Percentiles rank a stretch among this genome's conserved stretches.
Evolutionary conservation across 2,329 filamentous ascomycete species (phyloP).

Genomic region (Chlorencoelia australis): DNA sequence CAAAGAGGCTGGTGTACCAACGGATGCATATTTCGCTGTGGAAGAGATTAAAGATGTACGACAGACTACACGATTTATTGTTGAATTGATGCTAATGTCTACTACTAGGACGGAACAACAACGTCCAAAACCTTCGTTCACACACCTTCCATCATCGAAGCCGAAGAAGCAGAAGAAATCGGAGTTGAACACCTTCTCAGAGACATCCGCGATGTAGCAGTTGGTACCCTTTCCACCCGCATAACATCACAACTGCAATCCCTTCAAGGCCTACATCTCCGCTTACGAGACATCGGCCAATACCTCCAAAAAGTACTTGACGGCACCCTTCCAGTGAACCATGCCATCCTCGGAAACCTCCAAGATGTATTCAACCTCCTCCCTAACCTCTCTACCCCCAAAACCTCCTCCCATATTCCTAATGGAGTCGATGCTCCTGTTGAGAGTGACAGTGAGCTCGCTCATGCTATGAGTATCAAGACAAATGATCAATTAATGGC

Average conservation of each 20-base stretch:
- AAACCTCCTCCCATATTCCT: slow-evolving; percentile 45
- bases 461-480: slow-evolving; percentile 97
- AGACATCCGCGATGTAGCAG: slow-evolving; percentile 95
- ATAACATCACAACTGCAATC: slow-evolving; percentile 98
- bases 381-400: slow-evolving; percentile 84
- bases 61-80: slow-evolving; percentile 12
- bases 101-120: slow-evolving; percentile 77
- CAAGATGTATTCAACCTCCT: slow-evolving; percentile 99
- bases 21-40: slow-evolving; percentile 97
- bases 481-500: slow-evolving; percentile 98
- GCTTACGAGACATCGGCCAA: slow-evolving; percentile 86
- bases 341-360: slow-evolving; percentile 94
- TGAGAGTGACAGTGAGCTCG: slow-evolving; percentile 68
- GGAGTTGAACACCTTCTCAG: slow-evolving; percentile 95
- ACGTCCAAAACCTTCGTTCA: slow-evolving; percentile 97
- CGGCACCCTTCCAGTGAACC: slow-evolving; percentile 87
- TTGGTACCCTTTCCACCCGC: slow-evolving; percentile 89
- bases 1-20: slow-evolving; percentile 94
- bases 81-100: slow-evolving; percentile 9
- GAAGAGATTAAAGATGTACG: slow-evolving; percentile 98
- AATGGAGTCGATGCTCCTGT: slow-evolving; percentile 35
- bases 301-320: slow-evolving; percentile 96
- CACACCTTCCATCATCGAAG: slow-evolving; percentile 96
- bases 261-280: slow-evolving; percentile 87
- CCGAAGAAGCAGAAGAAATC: slow-evolving; percentile 97